Conservation (phyloP, 2,329 filamentous ascomycete genomes). For the Aspergillus jensenii region DNA sequence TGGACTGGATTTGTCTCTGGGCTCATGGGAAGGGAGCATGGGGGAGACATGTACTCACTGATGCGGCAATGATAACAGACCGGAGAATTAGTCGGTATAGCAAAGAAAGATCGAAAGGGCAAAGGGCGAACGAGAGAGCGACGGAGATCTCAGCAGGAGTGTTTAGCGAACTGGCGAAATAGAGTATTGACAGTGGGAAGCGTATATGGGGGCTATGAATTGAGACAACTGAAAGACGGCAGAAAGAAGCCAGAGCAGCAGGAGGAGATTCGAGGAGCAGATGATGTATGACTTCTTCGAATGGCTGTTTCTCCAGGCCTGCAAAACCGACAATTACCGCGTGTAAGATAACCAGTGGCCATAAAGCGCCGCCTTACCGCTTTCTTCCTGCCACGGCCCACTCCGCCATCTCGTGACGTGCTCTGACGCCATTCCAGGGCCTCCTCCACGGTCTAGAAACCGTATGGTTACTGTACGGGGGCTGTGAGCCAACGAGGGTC, state of each 20-base stretch:
- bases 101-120: conserved; percentile 4
- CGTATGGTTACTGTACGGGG: conserved; percentile 22
- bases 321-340: background rate
- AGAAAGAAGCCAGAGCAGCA: background rate
- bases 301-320: conserved; percentile 1
- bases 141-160: background rate
- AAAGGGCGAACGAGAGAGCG: conserved; percentile 8
- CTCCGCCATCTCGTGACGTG: conserved; percentile 34
- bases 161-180: background rate
- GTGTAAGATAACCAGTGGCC: conserved; percentile 16
- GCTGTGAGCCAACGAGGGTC: conserved; percentile 21
- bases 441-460: conserved; percentile 14
- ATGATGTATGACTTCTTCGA: conserved; percentile 33
- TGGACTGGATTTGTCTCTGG: background rate
- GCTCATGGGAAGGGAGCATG: conserved; percentile 17
- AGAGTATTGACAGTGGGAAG: conserved; percentile 2
- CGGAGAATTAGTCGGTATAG: background rate
- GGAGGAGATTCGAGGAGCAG: background rate
- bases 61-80: background rate
- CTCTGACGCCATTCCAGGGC: conserved; percentile 28
- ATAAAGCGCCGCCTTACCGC: conserved; percentile 22
- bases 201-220: conserved; percentile 4
- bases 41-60: conserved; percentile 6
- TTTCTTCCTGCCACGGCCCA: conserved; percentile 36
- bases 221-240: background rate